Evolutionary conservation across 352 stramenopile genomes (phyloP), one percentile per base, ranked within the genome.

Genomic region (Phytophthora citrophthora): DNA sequence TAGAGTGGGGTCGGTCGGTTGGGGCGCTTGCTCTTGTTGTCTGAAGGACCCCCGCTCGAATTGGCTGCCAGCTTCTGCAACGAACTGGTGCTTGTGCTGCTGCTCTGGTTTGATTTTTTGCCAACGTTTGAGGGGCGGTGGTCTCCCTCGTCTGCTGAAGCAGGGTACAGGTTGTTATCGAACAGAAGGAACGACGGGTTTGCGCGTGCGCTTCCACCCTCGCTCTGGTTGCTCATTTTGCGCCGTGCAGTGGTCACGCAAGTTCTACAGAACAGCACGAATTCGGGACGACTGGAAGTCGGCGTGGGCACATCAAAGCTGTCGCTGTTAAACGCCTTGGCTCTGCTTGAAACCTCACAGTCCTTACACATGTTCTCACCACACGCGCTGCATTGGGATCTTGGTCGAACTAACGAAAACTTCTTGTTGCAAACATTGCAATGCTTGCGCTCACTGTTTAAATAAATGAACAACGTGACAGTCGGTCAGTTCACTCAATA

Each of bases 391-490:
- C 86, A 95, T 53, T 86, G 61, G 40, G 80, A 78, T 3, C 83
- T 81, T 23, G 81, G 70, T 0, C 82, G 70, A 39, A 91, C 62
- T 10, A 95, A 53, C 32, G 79, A 89, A 49, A 94, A 94, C 45
- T 86, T 89, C 29, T 87, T 90, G 54, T 69, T 80, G 74, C 86
- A 94, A 54, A 94, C 69, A 55, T 78, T 79, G 68, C 83, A 91
- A 34, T 68, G 65, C 54, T 89, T 91, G 40, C 76, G 78, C 12
- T 83, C 76, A 16, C 80, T 89, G 52, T 12, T 38, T 9, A 27
- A 26, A 48, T 34, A 38, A 54, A 55, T 27, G 18, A 48, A 51
- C 54, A 29, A 31, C 20, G 24, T 45, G 64, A 45, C n/a, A 55
- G 7, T 34, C 29, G 8, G 9, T 34, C 29, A 34, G 29, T 10